A percentile compares a stretch with the other conserved stretches of the same genome.
phyloP scores from a whole-genome alignment of 192 early-diverging fungal species.

The Coemansia sp. region DNA sequence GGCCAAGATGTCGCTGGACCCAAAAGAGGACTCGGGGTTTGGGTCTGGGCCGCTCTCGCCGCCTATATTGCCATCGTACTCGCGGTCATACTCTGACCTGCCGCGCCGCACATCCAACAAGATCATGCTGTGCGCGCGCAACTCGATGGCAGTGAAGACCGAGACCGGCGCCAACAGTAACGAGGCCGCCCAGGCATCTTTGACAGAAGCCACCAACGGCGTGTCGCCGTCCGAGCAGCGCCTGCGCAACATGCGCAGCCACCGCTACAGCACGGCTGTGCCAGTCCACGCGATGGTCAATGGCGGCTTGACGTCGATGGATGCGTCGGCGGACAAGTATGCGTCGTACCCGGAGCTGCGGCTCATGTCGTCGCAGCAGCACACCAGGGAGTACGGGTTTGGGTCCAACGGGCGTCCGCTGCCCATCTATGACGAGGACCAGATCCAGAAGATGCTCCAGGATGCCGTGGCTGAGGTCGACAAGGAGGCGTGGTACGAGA shows the following conservation, averaged over 20 bases:
- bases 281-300: constrained; percentile 7
- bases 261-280: constrained; percentile 33
- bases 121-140: constrained; percentile 38
- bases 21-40: constrained; percentile 7
- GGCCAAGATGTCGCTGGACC: constrained; percentile 5
- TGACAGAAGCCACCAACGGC: not conserved
- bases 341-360: constrained; percentile 52
- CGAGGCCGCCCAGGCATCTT: not conserved
- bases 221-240: constrained; percentile 28
- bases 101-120: constrained; percentile 28
- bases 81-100: constrained; percentile 19
- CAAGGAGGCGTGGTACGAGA: constrained; percentile 9
- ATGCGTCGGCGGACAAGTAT: constrained; percentile 24
- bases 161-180: not conserved
- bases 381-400: not conserved
- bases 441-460: constrained; percentile 33
- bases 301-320: not conserved
- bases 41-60: constrained; percentile 5
- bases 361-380: constrained; percentile 19
- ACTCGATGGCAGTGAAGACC: constrained; percentile 16
- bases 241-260: constrained; percentile 28
- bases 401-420: constrained; percentile 11
- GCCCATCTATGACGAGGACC: constrained; percentile 31
- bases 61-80: constrained; percentile 5
- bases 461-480: constrained; percentile 34